phyloP scores from a whole-genome alignment of 2,329 filamentous ascomycete species.

The Botrytis fabae region DNA sequence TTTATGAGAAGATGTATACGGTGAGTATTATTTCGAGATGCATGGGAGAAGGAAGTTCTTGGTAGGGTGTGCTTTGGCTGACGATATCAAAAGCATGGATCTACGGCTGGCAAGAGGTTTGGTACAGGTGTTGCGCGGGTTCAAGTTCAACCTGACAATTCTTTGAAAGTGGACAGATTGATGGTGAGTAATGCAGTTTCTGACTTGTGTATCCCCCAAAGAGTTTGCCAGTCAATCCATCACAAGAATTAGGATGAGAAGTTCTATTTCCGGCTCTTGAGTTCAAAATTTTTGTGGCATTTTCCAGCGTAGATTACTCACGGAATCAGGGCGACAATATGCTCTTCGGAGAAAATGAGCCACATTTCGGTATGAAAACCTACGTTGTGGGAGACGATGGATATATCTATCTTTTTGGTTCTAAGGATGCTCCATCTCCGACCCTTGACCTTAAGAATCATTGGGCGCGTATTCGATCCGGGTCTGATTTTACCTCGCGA shows the following conservation, averaged over 20 bases:
- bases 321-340: not conserved
- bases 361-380: constrained; percentile 15
- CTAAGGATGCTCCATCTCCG: constrained; percentile 12
- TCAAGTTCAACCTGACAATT: constrained; percentile 6
- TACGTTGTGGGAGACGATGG: not conserved
- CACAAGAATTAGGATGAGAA: not conserved
- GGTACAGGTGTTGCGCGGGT: constrained; percentile 10
- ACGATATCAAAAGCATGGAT: constrained; percentile 2
- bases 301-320: not conserved
- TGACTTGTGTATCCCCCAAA: too few species aligned
- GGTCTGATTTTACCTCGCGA: constrained; percentile 9
- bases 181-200: not conserved
- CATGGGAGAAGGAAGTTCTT: too few species aligned
- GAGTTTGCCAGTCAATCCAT: not conserved
- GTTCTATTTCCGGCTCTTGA: not conserved
- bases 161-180: constrained; percentile 6
- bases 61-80: not conserved
- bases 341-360: constrained; percentile 4
- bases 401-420: constrained; percentile 11
- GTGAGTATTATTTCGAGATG: not conserved
- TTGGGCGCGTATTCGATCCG: constrained; percentile 3
- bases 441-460: constrained; percentile 13
- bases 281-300: not conserved
- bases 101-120: constrained; percentile 4
- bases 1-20: constrained; percentile 3